Evolutionary conservation across 345 rosid species (phyloP).

Genomic region (Ceriops decandra): DNA sequence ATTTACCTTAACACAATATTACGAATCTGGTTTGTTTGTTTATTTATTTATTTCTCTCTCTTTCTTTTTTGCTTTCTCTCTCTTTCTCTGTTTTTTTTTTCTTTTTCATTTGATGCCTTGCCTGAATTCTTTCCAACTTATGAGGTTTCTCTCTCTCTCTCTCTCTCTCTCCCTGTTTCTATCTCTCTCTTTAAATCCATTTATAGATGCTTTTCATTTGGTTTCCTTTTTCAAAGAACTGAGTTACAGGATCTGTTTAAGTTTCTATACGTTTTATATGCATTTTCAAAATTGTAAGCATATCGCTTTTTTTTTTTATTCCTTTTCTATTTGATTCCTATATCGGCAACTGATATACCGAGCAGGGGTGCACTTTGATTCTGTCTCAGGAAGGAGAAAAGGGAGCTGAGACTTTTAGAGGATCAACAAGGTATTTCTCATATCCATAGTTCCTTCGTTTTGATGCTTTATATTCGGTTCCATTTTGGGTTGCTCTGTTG

Average conservation of each 20-base stretch:
- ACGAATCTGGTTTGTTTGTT: neutral
- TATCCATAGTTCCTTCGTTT: slow-evolving; percentile 1
- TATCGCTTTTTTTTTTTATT: neutral
- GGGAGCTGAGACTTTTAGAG: neutral
- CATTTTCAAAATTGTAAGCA: neutral
- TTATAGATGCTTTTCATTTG: neutral
- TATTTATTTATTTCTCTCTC: slow-evolving; percentile 6
- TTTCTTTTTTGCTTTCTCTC: neutral
- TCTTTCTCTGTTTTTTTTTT: neutral
- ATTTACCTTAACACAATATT: too few species aligned
- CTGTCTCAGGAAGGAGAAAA: slow-evolving; percentile 11
- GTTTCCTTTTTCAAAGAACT: neutral
- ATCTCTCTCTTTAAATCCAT: neutral
- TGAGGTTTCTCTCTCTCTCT: neutral
- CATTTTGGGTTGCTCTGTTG: slow-evolving; percentile 2
- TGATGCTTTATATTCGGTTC: neutral
- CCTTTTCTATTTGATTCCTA: neutral
- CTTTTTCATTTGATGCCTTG: neutral
- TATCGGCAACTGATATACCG: slow-evolving; percentile 20
- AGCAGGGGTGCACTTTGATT: slow-evolving; percentile 12
- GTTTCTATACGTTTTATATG: neutral
- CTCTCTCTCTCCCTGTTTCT: neutral
- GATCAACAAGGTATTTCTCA: slow-evolving; percentile 18
- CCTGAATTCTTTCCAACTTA: neutral
- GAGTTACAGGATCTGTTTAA: neutral